Evolutionary conservation across 192 early-diverging fungal species (phyloP).

Genomic region (Podochytrium sp.): DNA sequence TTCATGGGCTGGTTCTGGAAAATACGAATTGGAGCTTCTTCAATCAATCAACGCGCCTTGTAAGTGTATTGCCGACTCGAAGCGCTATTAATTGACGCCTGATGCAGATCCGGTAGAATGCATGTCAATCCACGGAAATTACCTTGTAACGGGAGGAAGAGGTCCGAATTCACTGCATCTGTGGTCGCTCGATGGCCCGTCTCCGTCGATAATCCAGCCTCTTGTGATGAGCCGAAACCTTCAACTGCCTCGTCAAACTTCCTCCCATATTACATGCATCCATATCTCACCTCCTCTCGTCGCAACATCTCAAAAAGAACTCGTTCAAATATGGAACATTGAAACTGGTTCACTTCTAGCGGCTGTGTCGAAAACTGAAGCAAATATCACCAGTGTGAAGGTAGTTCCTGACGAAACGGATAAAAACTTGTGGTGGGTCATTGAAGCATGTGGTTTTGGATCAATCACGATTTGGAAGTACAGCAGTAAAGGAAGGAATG

Average conservation of each 20-base stretch:
- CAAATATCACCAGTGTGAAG: conserved; percentile 6
- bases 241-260: neutral
- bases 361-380: neutral
- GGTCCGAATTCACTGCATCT: neutral
- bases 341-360: neutral
- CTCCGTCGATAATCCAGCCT: neutral
- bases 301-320: conserved; percentile 9
- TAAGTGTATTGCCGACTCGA: neutral
- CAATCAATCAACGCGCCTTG: neutral
- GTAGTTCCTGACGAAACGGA: neutral
- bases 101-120: conserved; percentile 26
- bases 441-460: conserved; percentile 20
- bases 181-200: neutral
- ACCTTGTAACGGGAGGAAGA: conserved; percentile 12
- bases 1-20: conserved; percentile 7
- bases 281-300: neutral
- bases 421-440: neutral
- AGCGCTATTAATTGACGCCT: neutral
- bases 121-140: neutral
- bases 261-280: conserved; percentile 6
- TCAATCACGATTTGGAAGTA: conserved; percentile 10
- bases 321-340: neutral
- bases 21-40: conserved; percentile 11
- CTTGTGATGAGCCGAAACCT: neutral
- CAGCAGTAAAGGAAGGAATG: no score